Evolutionary conservation across 257 asterid genomes (phyloP).

Genomic region (Solanum dulcamara): DNA sequence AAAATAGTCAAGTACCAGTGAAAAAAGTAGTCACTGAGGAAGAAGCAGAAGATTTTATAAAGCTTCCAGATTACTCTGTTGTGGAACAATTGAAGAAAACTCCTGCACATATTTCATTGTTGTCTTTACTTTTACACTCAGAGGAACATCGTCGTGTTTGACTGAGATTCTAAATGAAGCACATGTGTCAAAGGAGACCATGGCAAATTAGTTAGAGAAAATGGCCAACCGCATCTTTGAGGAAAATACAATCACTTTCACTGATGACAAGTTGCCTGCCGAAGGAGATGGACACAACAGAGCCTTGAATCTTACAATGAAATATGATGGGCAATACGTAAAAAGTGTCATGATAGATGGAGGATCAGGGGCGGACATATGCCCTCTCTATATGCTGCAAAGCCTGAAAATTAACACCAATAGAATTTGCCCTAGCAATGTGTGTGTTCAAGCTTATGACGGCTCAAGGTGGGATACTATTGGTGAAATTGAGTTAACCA

Average conservation of each 20-base stretch:
- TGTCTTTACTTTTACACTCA: neutral
- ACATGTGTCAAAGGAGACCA: neutral
- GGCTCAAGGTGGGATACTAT: too few relatives aligned
- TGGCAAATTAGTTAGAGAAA: neutral
- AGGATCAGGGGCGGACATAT: too few relatives aligned
- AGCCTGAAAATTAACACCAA: too few relatives aligned
- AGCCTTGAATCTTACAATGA: neutral
- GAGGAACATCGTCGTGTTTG: neutral
- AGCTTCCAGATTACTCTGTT: neutral
- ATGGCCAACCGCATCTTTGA: neutral
- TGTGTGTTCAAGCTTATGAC: too few relatives aligned
- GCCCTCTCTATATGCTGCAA: too few relatives aligned
- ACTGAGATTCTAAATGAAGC: neutral
- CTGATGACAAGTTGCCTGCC: neutral
- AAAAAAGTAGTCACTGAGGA: too few relatives aligned
- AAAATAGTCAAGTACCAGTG: too few relatives aligned
- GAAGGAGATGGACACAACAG: neutral
- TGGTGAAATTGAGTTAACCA: too few relatives aligned
- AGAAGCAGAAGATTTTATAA: too few relatives aligned
- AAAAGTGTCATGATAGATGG: too few relatives aligned
- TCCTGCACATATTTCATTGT: neutral
- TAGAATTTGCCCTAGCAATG: too few relatives aligned
- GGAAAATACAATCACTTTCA: neutral
- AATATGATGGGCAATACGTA: neutral
- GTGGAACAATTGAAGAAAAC: neutral